phyloP scores from a whole-genome alignment of 345 rosid genomes.

The Nasturtium officinale region DNA sequence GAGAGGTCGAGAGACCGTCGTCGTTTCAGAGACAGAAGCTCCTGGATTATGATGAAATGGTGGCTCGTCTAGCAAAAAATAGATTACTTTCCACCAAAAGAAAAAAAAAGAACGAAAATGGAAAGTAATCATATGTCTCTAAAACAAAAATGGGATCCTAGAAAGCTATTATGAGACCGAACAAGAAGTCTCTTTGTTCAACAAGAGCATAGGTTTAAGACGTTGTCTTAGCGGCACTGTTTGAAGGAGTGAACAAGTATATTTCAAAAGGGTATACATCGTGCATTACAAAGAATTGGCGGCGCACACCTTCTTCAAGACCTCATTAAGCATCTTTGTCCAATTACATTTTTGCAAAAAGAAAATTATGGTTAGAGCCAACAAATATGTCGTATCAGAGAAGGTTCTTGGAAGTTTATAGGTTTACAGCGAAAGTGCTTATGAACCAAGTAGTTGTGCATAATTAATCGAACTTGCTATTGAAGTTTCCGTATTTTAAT shows the following conservation, averaged over 20 bases:
- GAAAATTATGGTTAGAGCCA: neutral
- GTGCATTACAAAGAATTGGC: neutral
- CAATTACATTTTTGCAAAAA: too few relatives aligned
- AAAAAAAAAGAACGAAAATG: too few relatives aligned
- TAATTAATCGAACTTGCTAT: neutral
- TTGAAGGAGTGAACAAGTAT: neutral
- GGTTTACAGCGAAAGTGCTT: conserved; percentile 19
- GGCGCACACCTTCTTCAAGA: neutral
- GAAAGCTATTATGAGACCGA: conserved; percentile 49
- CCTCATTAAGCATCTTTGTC: neutral
- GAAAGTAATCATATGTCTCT: too few relatives aligned
- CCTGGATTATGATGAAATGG: conserved; percentile 40
- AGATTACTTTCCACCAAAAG: too few relatives aligned
- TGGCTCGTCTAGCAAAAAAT: conserved; percentile 35
- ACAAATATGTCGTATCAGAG: neutral
- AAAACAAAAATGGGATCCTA: too few relatives aligned
- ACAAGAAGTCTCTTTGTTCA: neutral
- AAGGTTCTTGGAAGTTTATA: conserved; percentile 16
- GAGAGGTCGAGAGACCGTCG: conserved; percentile 34
- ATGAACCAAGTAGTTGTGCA: conserved; percentile 2
- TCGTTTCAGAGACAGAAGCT: conserved; percentile 21
- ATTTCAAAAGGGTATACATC: neutral
- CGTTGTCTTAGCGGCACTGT: too few relatives aligned
- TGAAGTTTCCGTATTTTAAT: conserved; percentile 7
- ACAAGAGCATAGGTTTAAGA: too few relatives aligned